A percentile compares a stretch with the other conserved stretches of the same genome.
phyloP scores from a whole-genome alignment of 176 grass and related monocot species.

The Avena insularis region DNA sequence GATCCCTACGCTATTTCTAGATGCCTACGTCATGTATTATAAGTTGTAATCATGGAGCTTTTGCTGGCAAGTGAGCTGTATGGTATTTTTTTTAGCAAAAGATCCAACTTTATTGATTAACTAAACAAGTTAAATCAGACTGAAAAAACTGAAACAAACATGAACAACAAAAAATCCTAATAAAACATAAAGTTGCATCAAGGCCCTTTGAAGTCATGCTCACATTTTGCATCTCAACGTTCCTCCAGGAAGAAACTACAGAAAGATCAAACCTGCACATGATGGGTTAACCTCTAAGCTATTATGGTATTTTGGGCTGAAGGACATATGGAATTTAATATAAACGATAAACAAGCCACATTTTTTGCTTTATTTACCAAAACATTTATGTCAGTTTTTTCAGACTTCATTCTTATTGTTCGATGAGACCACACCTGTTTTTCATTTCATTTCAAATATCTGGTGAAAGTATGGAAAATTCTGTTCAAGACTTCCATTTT shows the following conservation, averaged over 20 bases:
- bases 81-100: not conserved
- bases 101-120: not conserved
- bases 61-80: not conserved
- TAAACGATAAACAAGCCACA: slow-evolving; percentile 15
- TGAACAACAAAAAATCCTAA: not conserved
- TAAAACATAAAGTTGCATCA: not conserved
- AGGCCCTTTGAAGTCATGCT: not conserved
- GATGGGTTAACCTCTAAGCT: slow-evolving; percentile 4
- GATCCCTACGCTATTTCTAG: slow-evolving; percentile 7
- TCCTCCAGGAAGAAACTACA: not conserved
- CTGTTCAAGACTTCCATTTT: slow-evolving; percentile 32
- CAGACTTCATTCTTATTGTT: slow-evolving; percentile 4
- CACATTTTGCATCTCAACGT: not conserved
- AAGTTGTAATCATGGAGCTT: slow-evolving; percentile 28
- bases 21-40: not conserved
- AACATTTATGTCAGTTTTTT: slow-evolving; percentile 13
- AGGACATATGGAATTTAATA: not conserved
- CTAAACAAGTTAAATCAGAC: not conserved
- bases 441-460: slow-evolving; percentile 25
- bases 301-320: slow-evolving; percentile 5
- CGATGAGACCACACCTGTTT: not conserved
- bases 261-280: slow-evolving; percentile 17
- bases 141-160: slow-evolving; percentile 4
- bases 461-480: not conserved
- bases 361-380: slow-evolving; percentile 19